These are phyloP conservation scores for Beta macrorhiza DNA, from an alignment of 179 eudicot genomes.

Conservation along the genomic window DNA sequence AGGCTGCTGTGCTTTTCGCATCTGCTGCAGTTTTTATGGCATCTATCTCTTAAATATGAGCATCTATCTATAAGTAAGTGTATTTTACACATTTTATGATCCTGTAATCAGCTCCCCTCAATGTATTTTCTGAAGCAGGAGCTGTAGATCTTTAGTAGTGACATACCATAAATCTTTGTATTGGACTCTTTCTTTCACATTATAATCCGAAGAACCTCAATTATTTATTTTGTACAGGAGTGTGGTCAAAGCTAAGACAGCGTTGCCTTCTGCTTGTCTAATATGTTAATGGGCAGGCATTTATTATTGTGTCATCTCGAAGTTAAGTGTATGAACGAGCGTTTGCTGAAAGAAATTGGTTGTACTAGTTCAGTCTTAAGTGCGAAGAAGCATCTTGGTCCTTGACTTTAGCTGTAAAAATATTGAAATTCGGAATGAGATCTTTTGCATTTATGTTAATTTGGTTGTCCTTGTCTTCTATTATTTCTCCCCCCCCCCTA, in stretches of 20 bases:
- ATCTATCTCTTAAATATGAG: neutral
- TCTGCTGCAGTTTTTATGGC: neutral
- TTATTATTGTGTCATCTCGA: neutral
- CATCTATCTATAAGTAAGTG: slow-evolving; percentile 1
- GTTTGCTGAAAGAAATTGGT: slow-evolving; percentile 1
- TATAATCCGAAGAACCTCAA: neutral
- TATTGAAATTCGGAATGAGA: too few relatives aligned
- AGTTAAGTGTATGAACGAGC: neutral
- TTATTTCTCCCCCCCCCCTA: too few relatives aligned
- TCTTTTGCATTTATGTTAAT: too few relatives aligned
- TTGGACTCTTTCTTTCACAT: neutral
- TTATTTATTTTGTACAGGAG: slow-evolving; percentile 25
- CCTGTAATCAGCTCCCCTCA: slow-evolving; percentile 14
- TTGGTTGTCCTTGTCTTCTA: too few relatives aligned
- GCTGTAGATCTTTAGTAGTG: slow-evolving; percentile 18
- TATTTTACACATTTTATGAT: slow-evolving; percentile 7
- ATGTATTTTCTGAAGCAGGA: slow-evolving; percentile 31
- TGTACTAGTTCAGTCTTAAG: too few relatives aligned
- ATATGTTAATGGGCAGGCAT: neutral
- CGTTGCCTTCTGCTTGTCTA: neutral
- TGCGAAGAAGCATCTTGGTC: too few relatives aligned
- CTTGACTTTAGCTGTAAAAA: too few relatives aligned
- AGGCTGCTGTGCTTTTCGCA: neutral
- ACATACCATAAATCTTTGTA: slow-evolving; percentile 13
- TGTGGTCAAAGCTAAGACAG: slow-evolving; percentile 10